Percentiles rank a stretch among this genome's conserved stretches.
phyloP scores from a whole-genome alignment of 768 basidiomycete genomes.

The Sarcodon sp. region DNA sequence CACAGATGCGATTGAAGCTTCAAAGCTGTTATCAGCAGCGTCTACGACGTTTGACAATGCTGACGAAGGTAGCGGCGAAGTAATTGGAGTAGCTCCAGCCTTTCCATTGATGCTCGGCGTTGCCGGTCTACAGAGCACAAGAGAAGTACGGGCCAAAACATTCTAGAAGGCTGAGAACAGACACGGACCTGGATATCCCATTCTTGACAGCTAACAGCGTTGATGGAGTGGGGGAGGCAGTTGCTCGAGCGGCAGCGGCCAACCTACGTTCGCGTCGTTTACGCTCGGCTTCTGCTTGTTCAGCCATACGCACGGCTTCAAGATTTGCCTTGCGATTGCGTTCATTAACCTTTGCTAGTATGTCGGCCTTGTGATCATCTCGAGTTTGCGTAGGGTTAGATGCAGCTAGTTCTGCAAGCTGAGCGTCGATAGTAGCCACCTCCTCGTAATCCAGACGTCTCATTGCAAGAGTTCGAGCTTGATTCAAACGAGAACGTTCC shows the following conservation, averaged over 20 bases:
- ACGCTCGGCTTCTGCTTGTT: conserved; percentile 54
- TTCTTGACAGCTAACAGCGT: conserved; percentile 42
- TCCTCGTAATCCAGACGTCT: conserved; percentile 61
- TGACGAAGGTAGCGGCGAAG: conserved; percentile 20
- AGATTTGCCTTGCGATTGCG: conserved; percentile 77
- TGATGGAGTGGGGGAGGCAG: conserved; percentile 22
- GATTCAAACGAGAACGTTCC: conserved; percentile 54
- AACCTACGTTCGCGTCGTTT: conserved; percentile 59
- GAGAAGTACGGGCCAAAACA: conserved; percentile 1
- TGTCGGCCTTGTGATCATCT: conserved; percentile 20
- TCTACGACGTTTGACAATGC: conserved; percentile 9
- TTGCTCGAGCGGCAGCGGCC: conserved; percentile 24
- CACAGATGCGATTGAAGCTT: conserved; percentile 46
- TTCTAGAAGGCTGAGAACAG: conserved; percentile 4
- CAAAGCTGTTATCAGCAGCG: conserved; percentile 32
- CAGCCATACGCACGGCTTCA: conserved; percentile 70
- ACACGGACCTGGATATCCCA: conserved; percentile 52
- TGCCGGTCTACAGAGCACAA: conserved; percentile 23
- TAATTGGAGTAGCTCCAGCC: conserved; percentile 16
- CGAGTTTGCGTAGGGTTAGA: conserved; percentile 4
- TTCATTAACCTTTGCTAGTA: conserved; percentile 76
- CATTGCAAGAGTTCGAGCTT: conserved; percentile 61
- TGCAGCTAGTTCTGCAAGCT: conserved; percentile 42
- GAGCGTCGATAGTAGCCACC: conserved; percentile 44
- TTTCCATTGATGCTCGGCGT: conserved; percentile 24